A percentile compares a stretch with the other conserved stretches of the same genome.
Conservation (phyloP, 768 basidiomycete genomes). For the Russula emetica region DNA sequence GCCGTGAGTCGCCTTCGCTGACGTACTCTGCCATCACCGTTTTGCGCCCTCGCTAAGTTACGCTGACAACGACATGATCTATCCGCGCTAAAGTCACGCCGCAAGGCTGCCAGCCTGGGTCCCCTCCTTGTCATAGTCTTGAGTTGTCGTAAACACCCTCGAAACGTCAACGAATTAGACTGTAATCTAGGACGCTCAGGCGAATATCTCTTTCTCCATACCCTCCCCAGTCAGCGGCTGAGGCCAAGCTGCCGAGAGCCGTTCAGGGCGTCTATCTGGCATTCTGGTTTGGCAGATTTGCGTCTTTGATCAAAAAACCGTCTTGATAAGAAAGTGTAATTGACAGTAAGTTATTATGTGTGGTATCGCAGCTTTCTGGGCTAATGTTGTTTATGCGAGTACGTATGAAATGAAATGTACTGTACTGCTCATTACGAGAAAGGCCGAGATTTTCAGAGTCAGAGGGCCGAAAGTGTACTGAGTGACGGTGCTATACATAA, state of each 20-base stretch:
- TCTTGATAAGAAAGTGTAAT: not conserved
- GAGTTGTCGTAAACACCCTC: not conserved
- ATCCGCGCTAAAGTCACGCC: not conserved
- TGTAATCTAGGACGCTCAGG: not conserved
- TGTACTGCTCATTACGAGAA: not conserved
- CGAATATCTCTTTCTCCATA: not conserved
- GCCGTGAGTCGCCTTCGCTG: constrained; percentile 10
- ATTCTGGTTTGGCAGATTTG: not conserved
- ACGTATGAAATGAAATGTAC: not conserved
- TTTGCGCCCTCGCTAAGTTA: constrained; percentile 9
- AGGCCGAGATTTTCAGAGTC: constrained; percentile 3
- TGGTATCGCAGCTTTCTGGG: not conserved
- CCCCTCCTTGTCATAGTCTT: not conserved
- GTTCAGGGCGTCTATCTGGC: not conserved
- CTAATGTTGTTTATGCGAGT: not conserved
- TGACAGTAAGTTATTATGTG: not conserved
- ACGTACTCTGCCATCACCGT: constrained; percentile 23
- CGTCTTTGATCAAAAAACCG: too few relatives aligned
- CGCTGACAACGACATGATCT: constrained; percentile 1
- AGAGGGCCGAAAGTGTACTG: not conserved
- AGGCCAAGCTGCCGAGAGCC: not conserved
- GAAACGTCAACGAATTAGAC: too few relatives aligned
- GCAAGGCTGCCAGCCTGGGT: not conserved
- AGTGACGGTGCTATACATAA: not conserved
- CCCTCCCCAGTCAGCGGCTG: not conserved